phyloP scores from a whole-genome alignment of 2,329 filamentous ascomycete genomes.

The Mollisiaceae sp. region DNA sequence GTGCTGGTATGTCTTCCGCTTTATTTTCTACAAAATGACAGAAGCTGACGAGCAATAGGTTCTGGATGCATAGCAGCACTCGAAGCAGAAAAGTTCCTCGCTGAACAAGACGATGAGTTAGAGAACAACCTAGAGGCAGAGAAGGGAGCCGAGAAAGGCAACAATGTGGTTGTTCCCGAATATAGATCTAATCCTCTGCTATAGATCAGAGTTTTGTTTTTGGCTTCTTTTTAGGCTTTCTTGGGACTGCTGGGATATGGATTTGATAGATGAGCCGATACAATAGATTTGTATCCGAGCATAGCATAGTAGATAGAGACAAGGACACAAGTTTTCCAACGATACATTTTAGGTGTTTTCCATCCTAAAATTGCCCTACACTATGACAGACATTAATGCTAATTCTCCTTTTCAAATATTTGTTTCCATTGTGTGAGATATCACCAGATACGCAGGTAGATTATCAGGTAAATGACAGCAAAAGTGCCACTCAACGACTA shows the following conservation, averaged over 20 bases:
- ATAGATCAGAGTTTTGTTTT: constrained; percentile 43
- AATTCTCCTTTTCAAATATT: no score
- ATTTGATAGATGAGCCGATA: constrained; percentile 5
- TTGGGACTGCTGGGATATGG: not conserved
- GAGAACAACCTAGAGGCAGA: constrained; percentile 46
- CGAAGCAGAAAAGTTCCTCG: constrained; percentile 91
- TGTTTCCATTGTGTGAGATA: no score
- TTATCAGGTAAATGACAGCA: no score
- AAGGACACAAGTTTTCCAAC: not conserved
- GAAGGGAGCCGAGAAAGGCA: constrained; percentile 48
- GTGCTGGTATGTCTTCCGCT: constrained; percentile 70
- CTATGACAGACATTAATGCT: not conserved
- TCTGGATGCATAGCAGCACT: constrained; percentile 95
- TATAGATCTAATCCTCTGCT: constrained; percentile 69
- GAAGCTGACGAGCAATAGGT: constrained; percentile 55
- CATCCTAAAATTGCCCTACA: not conserved
- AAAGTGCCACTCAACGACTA: no score
- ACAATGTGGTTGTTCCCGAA: constrained; percentile 61
- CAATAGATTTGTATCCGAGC: constrained; percentile 13
- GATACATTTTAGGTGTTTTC: not conserved
- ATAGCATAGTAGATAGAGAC: constrained; percentile 7
- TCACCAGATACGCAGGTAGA: no score
- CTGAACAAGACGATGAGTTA: constrained; percentile 57
- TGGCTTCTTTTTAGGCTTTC: not conserved
- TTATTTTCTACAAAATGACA: constrained; percentile 6